Evolutionary conservation across 2,329 filamentous ascomycete genomes (phyloP).

Genomic region (Madurella mycetomatis): DNA sequence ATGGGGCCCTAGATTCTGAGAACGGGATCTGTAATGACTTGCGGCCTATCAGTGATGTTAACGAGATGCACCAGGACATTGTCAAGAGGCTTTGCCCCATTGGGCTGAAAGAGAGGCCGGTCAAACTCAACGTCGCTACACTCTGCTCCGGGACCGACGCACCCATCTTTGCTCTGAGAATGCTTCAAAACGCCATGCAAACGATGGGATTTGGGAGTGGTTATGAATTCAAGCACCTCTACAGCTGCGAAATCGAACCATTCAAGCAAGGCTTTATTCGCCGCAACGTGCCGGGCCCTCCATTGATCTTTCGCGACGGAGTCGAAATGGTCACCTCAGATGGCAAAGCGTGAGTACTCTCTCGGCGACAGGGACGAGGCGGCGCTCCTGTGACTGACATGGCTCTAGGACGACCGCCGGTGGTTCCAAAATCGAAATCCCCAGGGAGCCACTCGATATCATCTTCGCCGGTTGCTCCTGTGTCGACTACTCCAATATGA

Average conservation of each 20-base stretch:
- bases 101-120: background rate
- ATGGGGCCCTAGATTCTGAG: background rate
- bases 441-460: slow-evolving; percentile 52
- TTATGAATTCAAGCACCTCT: slow-evolving; percentile 50
- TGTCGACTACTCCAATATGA: slow-evolving; percentile 68
- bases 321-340: slow-evolving; percentile 44
- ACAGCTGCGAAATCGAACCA: slow-evolving; percentile 59
- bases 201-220: slow-evolving; percentile 27
- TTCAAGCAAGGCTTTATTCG: slow-evolving; percentile 63
- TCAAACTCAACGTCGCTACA: slow-evolving; percentile 49
- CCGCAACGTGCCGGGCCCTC: slow-evolving; percentile 49
- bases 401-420: slow-evolving; percentile 58
- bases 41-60: slow-evolving; percentile 25
- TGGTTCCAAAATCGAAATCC: slow-evolving; percentile 55
- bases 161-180: slow-evolving; percentile 61
- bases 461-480: slow-evolving; percentile 71
- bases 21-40: slow-evolving; percentile 18
- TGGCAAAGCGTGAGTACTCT: slow-evolving; percentile 40
- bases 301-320: slow-evolving; percentile 55
- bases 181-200: slow-evolving; percentile 46
- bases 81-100: slow-evolving; percentile 8
- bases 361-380: background rate
- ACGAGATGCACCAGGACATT: slow-evolving; percentile 31
- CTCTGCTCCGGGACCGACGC: slow-evolving; percentile 77
- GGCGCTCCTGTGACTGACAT: slow-evolving; percentile 35